A percentile compares a stretch with the other conserved stretches of the same genome.
Conservation (phyloP, 257 asterid genomes). For the Paraleonurus japonicus region DNA sequence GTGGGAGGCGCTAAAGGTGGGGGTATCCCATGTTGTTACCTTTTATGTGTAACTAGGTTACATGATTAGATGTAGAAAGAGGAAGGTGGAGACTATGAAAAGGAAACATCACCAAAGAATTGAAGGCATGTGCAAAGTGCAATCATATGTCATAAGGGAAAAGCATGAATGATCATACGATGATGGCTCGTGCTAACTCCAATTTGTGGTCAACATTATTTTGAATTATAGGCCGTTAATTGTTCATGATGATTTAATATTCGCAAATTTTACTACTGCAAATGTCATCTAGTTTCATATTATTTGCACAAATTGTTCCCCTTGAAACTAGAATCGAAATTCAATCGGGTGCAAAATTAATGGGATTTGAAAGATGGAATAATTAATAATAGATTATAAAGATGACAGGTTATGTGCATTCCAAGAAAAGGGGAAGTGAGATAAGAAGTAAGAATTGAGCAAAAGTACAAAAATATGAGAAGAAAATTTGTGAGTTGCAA, state of each 20-base stretch:
- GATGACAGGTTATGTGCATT: conserved; percentile 11
- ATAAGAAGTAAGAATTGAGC: neutral
- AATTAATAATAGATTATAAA: neutral
- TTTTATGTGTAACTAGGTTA: conserved; percentile 20
- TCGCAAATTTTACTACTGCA: neutral
- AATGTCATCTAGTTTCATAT: neutral
- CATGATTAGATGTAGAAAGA: conserved; percentile 14
- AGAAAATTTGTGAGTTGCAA: conserved; percentile 7
- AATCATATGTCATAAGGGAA: neutral
- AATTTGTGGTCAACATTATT: conserved; percentile 18
- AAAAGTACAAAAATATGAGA: neutral
- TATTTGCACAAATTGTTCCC: neutral
- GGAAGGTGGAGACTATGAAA: neutral
- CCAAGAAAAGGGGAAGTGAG: neutral
- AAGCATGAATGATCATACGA: conserved; percentile 19
- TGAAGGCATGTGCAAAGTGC: conserved; percentile 32
- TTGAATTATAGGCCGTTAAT: neutral
- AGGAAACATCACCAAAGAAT: conserved; percentile 23
- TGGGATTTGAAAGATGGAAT: neutral
- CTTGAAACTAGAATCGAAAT: neutral
- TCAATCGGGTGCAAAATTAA: neutral
- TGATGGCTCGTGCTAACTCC: conserved; percentile 37
- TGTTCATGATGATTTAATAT: neutral
- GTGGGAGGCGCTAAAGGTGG: conserved; percentile 17
- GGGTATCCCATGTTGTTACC: neutral